phyloP scores from a whole-genome alignment of 345 rosid genomes.

The Populus nigra region DNA sequence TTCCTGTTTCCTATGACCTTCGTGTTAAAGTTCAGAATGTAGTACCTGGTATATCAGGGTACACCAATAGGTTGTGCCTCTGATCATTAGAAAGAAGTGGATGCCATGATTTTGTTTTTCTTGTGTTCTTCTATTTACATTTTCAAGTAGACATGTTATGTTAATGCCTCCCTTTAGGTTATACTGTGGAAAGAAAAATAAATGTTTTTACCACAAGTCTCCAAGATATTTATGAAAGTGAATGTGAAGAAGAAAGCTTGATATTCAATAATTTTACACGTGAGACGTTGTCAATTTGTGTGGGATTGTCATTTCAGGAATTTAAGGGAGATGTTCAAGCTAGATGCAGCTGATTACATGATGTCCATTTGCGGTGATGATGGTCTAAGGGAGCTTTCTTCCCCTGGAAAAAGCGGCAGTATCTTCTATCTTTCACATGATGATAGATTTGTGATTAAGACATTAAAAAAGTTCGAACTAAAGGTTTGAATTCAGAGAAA shows the following conservation, averaged over 20 bases:
- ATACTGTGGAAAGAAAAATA: not conserved
- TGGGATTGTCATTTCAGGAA: slow-evolving; percentile 50
- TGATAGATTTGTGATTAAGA: slow-evolving; percentile 89
- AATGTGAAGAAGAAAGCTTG: not conserved
- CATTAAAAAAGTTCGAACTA: slow-evolving; percentile 76
- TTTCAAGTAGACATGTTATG: not conserved
- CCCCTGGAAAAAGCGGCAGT: slow-evolving; percentile 97
- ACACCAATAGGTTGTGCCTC: not conserved
- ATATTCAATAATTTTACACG: not conserved
- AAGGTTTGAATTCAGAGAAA: slow-evolving; percentile 52
- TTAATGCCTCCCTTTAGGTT: not conserved
- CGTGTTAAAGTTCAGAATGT: not conserved
- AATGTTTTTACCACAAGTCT: not conserved
- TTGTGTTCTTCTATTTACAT: not conserved
- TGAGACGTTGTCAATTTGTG: slow-evolving; percentile 6
- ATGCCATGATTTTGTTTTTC: not conserved
- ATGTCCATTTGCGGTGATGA: slow-evolving; percentile 98
- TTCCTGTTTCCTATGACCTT: not conserved
- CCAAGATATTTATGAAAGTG: not conserved
- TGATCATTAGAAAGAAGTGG: not conserved
- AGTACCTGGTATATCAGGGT: not conserved
- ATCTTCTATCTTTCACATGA: slow-evolving; percentile 88
- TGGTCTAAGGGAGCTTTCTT: slow-evolving; percentile 76
- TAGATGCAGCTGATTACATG: slow-evolving; percentile 98
- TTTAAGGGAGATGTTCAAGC: slow-evolving; percentile 91